These are phyloP conservation scores for Colletotrichum horii DNA, from an alignment of 2,329 filamentous ascomycete genomes.

Conservation along the genomic window DNA sequence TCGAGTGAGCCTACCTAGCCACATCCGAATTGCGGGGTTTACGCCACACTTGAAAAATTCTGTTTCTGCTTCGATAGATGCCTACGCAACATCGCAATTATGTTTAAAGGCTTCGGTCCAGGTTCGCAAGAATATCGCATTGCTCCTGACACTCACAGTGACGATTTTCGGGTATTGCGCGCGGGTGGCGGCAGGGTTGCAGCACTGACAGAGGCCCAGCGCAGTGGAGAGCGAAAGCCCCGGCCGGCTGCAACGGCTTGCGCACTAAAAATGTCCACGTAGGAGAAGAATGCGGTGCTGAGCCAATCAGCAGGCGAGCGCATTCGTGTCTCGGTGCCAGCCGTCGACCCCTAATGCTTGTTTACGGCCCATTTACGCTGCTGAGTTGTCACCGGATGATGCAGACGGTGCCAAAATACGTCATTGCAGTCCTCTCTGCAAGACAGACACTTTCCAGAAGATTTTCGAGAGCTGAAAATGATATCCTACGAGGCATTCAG, in stretches of 20 bases:
- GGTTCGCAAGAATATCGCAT: not conserved
- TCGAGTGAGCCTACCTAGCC: not conserved
- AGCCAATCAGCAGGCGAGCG: not conserved
- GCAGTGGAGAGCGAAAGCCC: not conserved
- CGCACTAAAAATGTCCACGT: not conserved
- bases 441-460: not conserved
- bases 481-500: not conserved
- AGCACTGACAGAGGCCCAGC: not conserved
- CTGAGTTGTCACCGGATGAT: not conserved
- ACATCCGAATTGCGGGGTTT: not conserved
- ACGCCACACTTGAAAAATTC: not conserved
- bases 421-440: not conserved
- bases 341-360: slow-evolving; percentile 13
- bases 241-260: not conserved
- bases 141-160: not conserved
- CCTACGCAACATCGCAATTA: not conserved
- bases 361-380: not conserved
- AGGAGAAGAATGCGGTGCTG: not conserved
- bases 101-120: not conserved
- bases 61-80: not conserved
- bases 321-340: not conserved
- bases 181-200: not conserved
- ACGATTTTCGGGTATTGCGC: not conserved
- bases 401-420: not conserved
- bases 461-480: not conserved